phyloP scores from a whole-genome alignment of 192 early-diverging fungal genomes.

The Coemansia reversa region DNA sequence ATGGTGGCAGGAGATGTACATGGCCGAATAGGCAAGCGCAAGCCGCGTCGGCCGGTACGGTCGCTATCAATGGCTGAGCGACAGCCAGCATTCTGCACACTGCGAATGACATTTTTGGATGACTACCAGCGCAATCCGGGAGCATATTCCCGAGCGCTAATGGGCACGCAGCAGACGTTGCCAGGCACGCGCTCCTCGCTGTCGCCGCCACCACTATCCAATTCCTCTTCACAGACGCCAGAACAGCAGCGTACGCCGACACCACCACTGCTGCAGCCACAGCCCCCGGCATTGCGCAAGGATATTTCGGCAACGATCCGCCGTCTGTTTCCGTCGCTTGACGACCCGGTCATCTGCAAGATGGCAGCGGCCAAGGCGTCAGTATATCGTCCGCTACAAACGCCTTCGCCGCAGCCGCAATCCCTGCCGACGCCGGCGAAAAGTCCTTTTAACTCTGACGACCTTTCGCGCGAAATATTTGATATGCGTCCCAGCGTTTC shows the following conservation, averaged over 20 bases:
- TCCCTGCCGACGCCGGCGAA: background rate
- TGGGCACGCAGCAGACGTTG: slow-evolving; percentile 18
- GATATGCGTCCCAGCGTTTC: slow-evolving; percentile 16
- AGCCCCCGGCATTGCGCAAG: background rate
- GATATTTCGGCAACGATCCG: slow-evolving; percentile 26
- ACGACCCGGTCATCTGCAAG: slow-evolving; percentile 9
- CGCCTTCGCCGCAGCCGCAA: slow-evolving; percentile 1
- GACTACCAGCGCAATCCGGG: slow-evolving; percentile 51
- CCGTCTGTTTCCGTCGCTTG: slow-evolving; percentile 40
- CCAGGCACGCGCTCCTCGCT: slow-evolving; percentile 1
- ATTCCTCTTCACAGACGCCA: slow-evolving; percentile 3
- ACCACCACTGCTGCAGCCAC: background rate
- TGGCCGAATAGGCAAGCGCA: slow-evolving; percentile 43
- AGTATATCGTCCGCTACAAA: slow-evolving; percentile 4
- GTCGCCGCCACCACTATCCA: slow-evolving; percentile 2
- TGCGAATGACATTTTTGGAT: slow-evolving; percentile 33
- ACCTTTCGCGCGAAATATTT: slow-evolving; percentile 37
- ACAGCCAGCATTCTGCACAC: slow-evolving; percentile 12
- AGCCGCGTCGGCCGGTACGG: slow-evolving; percentile 35
- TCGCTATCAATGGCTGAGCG: slow-evolving; percentile 17
- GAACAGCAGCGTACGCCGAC: background rate
- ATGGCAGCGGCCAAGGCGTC: slow-evolving; percentile 15
- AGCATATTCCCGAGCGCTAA: slow-evolving; percentile 47
- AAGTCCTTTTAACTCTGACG: slow-evolving; percentile 10
- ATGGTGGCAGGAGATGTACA: background rate